phyloP scores from a whole-genome alignment of 257 asterid genomes.

The Rehmannia glutinosa region DNA sequence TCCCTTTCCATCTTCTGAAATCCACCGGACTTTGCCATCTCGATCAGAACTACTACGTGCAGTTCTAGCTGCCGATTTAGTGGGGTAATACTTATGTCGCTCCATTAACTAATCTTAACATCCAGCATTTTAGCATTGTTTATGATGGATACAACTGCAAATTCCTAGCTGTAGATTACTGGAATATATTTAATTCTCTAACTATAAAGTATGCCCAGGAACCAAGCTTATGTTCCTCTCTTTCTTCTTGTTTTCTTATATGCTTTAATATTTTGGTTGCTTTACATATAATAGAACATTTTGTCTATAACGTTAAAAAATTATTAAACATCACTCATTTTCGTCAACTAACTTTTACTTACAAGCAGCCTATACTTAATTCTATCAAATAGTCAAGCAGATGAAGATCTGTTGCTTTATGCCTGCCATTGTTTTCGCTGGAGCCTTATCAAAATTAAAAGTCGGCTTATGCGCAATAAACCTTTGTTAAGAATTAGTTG shows the following conservation, averaged over 20 bases:
- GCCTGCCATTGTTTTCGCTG: background rate
- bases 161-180: background rate
- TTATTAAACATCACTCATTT: no score
- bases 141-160: background rate
- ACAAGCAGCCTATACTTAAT: no score
- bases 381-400: no score
- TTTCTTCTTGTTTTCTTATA: no score
- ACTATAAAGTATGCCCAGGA: no score
- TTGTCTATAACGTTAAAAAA: no score
- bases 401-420: background rate
- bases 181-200: no score
- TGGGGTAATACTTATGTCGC: constrained; percentile 53
- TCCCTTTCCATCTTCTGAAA: constrained; percentile 95
- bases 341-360: no score
- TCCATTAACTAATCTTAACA: background rate
- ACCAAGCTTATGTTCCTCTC: no score
- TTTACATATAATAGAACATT: no score
- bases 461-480: background rate
- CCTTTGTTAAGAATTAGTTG: background rate
- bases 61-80: constrained; percentile 87
- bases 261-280: no score
- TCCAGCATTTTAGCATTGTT: background rate
- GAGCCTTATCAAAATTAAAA: background rate
- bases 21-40: constrained; percentile 91
- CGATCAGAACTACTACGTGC: constrained; percentile 81